Conservation (phyloP, 768 basidiomycete species). For the Psilocybe cyanescens region DNA sequence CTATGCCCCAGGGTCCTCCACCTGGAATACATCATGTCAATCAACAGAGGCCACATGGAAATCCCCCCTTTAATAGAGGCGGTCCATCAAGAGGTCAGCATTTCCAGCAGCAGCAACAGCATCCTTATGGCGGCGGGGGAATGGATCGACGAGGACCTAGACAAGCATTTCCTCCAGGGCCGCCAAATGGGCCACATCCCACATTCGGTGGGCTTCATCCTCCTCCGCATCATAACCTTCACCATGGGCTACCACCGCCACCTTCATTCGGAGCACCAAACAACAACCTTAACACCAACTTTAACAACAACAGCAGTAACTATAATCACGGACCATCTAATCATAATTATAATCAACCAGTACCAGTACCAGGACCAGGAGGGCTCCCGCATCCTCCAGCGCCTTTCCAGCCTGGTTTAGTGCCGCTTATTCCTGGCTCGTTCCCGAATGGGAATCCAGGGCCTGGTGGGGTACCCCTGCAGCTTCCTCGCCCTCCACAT, state of each 20-base stretch:
- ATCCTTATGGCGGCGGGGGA: conserved; percentile 9
- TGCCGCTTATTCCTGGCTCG: neutral
- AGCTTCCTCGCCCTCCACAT: neutral
- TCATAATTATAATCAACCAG: neutral
- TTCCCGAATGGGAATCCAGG: neutral
- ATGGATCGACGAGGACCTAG: conserved; percentile 22
- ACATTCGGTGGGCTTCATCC: neutral
- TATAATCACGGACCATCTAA: neutral
- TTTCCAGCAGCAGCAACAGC: conserved; percentile 3
- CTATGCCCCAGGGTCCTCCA: conserved; percentile 32
- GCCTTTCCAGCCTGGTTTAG: neutral
- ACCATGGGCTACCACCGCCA: conserved; percentile 7
- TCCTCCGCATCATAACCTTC: neutral
- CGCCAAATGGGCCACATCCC: neutral
- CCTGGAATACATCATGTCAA: conserved; percentile 27
- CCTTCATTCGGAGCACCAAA: conserved; percentile 6
- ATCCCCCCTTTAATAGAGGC: conserved; percentile 34
- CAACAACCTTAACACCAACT: too few relatives aligned
- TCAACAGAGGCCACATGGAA: conserved; percentile 17
- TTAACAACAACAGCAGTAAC: too few relatives aligned
- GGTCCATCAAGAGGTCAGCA: conserved; percentile 16
- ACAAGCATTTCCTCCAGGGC: conserved; percentile 30
- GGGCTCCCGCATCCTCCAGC: neutral
- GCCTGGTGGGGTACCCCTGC: neutral
- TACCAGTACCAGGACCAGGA: too few relatives aligned